Base-by-base conservation (phyloP, 2,329 filamentous ascomycete genomes). In the Neodidymelliopsis sp. region DNA sequence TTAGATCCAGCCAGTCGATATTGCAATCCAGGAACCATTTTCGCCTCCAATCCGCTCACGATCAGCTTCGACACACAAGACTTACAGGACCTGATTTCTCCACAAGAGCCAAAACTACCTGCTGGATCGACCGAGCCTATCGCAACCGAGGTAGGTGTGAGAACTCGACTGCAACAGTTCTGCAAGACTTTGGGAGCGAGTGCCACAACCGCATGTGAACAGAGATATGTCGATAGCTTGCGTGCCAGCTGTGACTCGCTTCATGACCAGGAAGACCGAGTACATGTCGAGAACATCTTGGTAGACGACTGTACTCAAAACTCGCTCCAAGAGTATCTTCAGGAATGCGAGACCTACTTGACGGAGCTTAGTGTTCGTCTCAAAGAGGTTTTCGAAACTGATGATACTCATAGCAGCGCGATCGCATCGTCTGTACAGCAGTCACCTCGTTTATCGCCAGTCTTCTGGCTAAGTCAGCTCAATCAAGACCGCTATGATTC, bases 391-490 rank as follows among this genome's bases (percentile, higher is more conserved):
- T 33, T 59, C 6, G 16, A 27, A 7, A 9, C 19, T 6, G 41
- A 19, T 6, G 12, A 7, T 11, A 38, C 16, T 10, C 44, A 28
- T 1, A 35, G 39, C 20, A 25, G 38, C 13, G 30, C 49, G 2
- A 34, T 59, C 23, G 52, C 36, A 6, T 23, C 39, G 12, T 4
- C 6, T 5, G 45, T 47, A 18, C 34, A 42, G 6, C 48, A 60
- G 12, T 50, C 43, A 3, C 65, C 63, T 10, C 61, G 68, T 0
- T 19, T 60, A 4, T 58, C 57, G 4, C 59, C 65, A 13, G 56
- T 30, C 4, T 65, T 66, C 12, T 65, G 65, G 58, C 47, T 72
- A 6, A 27, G 50, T 10, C 60, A 63, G 28, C 47, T 72, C 6
- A 49, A 65, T 27, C 37, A 38, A 1, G 49, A 62, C 1, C 49